A percentile compares a stretch with the other conserved stretches of the same genome.
Evolutionary conservation across 768 basidiomycete genomes (phyloP).

Genomic region (Strobilomyces echinocephalus): DNA sequence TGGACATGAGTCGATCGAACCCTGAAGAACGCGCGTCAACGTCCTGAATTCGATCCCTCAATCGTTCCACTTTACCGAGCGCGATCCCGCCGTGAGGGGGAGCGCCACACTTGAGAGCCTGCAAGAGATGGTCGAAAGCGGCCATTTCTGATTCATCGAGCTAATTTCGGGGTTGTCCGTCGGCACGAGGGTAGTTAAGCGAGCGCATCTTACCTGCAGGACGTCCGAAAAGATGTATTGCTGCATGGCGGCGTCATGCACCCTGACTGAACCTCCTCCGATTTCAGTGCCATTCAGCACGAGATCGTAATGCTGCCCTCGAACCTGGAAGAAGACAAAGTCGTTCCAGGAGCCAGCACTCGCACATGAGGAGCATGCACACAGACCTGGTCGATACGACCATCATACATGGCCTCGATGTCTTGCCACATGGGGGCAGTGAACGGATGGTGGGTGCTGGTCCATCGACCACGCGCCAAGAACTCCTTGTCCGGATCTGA

Average conservation of each 20-base stretch:
- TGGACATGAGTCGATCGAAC: constrained; percentile 89
- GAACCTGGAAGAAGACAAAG: constrained; percentile 48
- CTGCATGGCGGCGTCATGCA: constrained; percentile 86
- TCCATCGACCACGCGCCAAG: constrained; percentile 83
- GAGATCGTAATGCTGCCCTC: constrained; percentile 95
- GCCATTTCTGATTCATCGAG: constrained; percentile 65
- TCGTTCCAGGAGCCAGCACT: background rate
- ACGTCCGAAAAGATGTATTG: constrained; percentile 73
- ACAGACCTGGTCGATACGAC: constrained; percentile 55
- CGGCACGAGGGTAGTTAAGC: constrained; percentile 6
- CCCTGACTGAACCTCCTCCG: constrained; percentile 88
- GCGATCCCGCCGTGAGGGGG: constrained; percentile 96
- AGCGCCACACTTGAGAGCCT: constrained; percentile 84
- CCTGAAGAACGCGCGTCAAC: constrained; percentile 43
- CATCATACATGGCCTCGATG: constrained; percentile 67
- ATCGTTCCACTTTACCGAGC: constrained; percentile 50
- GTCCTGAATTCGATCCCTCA: constrained; percentile 1
- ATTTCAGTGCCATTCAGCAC: constrained; percentile 93
- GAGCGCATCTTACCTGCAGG: constrained; percentile 57
- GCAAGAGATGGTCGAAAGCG: constrained; percentile 79
- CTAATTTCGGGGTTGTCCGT: constrained; percentile 37
- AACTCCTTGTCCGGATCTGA: constrained; percentile 86
- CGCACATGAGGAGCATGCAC: background rate
- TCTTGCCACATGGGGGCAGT: constrained; percentile 95
- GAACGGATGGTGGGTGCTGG: constrained; percentile 92